Conservation (phyloP, 2,329 filamentous ascomycete species). For the Neopestalotiopsis sp. region DNA sequence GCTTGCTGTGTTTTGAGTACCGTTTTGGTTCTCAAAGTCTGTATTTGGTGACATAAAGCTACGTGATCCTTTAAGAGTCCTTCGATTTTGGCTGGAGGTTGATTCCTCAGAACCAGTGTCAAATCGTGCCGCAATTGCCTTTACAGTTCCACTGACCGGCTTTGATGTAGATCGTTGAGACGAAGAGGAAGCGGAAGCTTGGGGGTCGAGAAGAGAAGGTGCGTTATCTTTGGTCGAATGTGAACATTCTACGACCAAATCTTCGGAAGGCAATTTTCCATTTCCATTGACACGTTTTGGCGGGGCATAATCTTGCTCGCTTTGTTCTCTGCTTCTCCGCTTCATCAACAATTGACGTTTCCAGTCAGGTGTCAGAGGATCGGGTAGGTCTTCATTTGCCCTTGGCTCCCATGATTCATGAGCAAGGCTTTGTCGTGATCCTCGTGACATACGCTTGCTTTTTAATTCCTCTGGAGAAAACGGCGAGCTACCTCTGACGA, state of each 20-base stretch:
- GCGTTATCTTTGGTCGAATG: conserved; percentile 9
- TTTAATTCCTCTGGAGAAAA: conserved; percentile 28
- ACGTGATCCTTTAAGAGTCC: conserved; percentile 24
- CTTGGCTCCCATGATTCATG: conserved; percentile 23
- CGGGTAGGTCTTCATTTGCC: neutral
- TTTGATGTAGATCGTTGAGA: conserved; percentile 30
- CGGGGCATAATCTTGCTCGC: conserved; percentile 20
- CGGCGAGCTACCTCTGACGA: conserved; percentile 30
- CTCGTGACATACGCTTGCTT: conserved; percentile 30
- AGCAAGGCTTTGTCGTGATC: conserved; percentile 17
- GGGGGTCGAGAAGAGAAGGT: conserved; percentile 18
- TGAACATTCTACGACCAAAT: conserved; percentile 1
- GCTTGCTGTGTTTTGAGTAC: neutral
- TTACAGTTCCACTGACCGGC: conserved; percentile 42
- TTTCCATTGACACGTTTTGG: conserved; percentile 23
- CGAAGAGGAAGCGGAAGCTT: conserved; percentile 12
- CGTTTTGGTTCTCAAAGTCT: conserved; percentile 21
- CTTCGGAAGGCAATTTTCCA: conserved; percentile 21
- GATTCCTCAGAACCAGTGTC: conserved; percentile 42
- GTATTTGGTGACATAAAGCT: conserved; percentile 30
- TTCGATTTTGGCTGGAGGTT: conserved; percentile 21
- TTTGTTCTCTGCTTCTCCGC: conserved; percentile 19
- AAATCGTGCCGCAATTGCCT: conserved; percentile 58
- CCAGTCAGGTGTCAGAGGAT: conserved; percentile 24
- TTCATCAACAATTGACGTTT: conserved; percentile 21